Conservation (phyloP, 1,284 basidiomycete genomes). For the Meripilus lineatus region DNA sequence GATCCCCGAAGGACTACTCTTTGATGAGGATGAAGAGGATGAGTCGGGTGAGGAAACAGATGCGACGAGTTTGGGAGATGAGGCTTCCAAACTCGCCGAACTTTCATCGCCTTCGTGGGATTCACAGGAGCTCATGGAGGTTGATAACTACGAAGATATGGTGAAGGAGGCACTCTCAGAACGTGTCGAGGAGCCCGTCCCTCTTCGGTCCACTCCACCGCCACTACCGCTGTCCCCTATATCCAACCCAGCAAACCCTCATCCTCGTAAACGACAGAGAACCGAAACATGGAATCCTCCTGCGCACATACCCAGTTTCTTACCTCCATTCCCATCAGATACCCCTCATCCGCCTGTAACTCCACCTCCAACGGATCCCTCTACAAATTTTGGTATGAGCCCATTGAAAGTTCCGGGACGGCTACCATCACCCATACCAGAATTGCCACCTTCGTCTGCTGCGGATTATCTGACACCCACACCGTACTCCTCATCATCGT, state of each 20-base stretch:
- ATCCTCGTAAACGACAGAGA: slow-evolving; percentile 48
- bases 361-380: slow-evolving; percentile 24
- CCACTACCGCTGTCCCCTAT: slow-evolving; percentile 47
- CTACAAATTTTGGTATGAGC: too few species aligned
- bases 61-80: too few species aligned
- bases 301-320: slow-evolving; percentile 55
- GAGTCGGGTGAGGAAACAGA: slow-evolving; percentile 17
- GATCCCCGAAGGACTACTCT: slow-evolving; percentile 24
- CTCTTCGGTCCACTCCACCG: slow-evolving; percentile 35
- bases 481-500: slow-evolving; percentile 64
- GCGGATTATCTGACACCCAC: slow-evolving; percentile 66
- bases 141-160: background rate
- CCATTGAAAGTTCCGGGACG: too few species aligned
- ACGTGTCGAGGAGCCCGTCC: slow-evolving; percentile 8
- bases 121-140: too few species aligned
- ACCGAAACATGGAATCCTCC: slow-evolving; percentile 54
- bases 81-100: too few species aligned
- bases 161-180: too few species aligned
- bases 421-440: slow-evolving; percentile 28
- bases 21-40: slow-evolving; percentile 27
- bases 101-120: too few species aligned
- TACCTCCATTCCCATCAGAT: slow-evolving; percentile 60
- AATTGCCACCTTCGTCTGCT: slow-evolving; percentile 39
- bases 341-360: slow-evolving; percentile 27
- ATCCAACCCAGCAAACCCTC: slow-evolving; percentile 48